Conservation (phyloP, 2,329 filamentous ascomycete species). For the Diaporthe capsici region DNA sequence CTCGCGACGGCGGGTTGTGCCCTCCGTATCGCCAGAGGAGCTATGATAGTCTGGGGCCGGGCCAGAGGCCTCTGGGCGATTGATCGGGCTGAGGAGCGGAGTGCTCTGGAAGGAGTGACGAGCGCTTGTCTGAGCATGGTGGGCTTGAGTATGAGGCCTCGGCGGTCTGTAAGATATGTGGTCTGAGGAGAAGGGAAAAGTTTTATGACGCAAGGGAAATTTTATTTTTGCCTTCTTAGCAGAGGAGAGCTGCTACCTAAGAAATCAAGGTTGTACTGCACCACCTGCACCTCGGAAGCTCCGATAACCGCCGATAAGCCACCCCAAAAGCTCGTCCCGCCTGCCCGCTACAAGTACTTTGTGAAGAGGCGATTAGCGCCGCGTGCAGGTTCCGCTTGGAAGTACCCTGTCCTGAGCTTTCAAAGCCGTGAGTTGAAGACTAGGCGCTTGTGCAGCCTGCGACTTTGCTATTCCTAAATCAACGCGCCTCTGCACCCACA, state of each 20-base stretch:
- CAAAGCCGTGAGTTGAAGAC: not conserved
- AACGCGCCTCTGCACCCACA: not conserved
- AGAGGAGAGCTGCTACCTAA: slow-evolving; percentile 19
- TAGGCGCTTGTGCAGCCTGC: slow-evolving; percentile 2
- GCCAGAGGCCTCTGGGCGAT: slow-evolving; percentile 53
- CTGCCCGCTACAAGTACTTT: not conserved
- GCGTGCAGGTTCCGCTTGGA: not conserved
- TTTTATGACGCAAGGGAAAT: slow-evolving; percentile 44
- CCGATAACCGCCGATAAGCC: slow-evolving; percentile 40
- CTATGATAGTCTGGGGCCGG: slow-evolving; percentile 56
- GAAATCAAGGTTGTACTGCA: slow-evolving; percentile 23
- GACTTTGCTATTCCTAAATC: slow-evolving; percentile 3
- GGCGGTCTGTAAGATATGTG: slow-evolving; percentile 31
- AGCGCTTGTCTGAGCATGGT: slow-evolving; percentile 64
- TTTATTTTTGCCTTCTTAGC: slow-evolving; percentile 24
- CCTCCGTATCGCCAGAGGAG: slow-evolving; percentile 49
- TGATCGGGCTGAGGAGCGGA: slow-evolving; percentile 57
- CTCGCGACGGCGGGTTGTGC: slow-evolving; percentile 55
- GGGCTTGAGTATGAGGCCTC: slow-evolving; percentile 18
- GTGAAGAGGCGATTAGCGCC: not conserved
- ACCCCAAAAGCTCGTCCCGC: slow-evolving; percentile 16
- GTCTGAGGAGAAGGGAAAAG: slow-evolving; percentile 1
- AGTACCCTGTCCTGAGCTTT: slow-evolving; percentile 19
- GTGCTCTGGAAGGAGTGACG: slow-evolving; percentile 58
- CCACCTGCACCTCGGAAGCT: slow-evolving; percentile 20